phyloP scores from a whole-genome alignment of 345 rosid genomes.

The Eucalyptus urophylla region DNA sequence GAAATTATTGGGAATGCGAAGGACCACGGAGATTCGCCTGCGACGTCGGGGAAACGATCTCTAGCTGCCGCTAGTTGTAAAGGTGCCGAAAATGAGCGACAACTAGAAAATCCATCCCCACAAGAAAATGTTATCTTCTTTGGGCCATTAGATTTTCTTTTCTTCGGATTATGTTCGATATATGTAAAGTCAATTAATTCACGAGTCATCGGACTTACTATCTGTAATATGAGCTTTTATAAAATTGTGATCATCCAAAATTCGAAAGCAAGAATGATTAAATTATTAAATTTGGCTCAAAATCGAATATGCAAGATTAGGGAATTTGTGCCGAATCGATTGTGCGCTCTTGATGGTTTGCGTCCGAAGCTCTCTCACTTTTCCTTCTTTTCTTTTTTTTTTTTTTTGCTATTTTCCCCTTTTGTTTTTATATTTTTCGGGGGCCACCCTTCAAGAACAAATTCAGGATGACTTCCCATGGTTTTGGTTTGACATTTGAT shows the following conservation, averaged over 20 bases:
- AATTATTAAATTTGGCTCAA: background rate
- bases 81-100: background rate
- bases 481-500: background rate
- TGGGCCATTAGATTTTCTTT: background rate
- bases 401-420: no score
- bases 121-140: background rate
- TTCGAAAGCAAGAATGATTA: background rate
- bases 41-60: background rate
- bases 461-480: background rate
- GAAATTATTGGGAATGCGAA: background rate
- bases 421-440: background rate
- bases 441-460: background rate
- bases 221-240: background rate
- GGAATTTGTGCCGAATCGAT: background rate
- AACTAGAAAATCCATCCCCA: background rate
- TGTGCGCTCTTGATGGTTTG: background rate
- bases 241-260: rapidly evolving
- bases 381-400: background rate
- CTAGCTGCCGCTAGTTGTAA: background rate
- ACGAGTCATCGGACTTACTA: background rate
- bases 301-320: background rate
- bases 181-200: background rate
- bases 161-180: background rate
- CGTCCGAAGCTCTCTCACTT: background rate
- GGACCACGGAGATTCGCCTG: background rate